Conservation (phyloP, 2,329 filamentous ascomycete species). For the Botrytis aclada region DNA sequence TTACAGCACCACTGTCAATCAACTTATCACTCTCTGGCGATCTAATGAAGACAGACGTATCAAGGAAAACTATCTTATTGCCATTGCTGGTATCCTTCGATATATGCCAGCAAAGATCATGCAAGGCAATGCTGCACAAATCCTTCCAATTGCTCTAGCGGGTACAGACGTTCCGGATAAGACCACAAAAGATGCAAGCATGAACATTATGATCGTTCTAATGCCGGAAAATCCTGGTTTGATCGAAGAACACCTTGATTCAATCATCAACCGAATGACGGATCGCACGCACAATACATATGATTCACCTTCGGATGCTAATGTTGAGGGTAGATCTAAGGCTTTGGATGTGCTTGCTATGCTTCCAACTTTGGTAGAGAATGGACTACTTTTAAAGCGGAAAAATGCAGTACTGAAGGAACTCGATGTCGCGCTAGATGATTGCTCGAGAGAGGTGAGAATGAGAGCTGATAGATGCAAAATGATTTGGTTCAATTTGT, state of each 20-base stretch:
- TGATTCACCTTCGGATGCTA: conserved; percentile 31
- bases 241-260: conserved; percentile 32
- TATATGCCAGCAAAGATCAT: conserved; percentile 27
- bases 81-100: conserved; percentile 32
- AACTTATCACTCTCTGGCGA: conserved; percentile 26
- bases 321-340: conserved; percentile 27
- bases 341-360: conserved; percentile 35
- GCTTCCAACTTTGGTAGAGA: conserved; percentile 27
- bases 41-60: conserved; percentile 7
- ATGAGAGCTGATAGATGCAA: conserved; percentile 30
- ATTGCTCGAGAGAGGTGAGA: conserved; percentile 32
- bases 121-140: conserved; percentile 19
- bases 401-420: conserved; percentile 29
- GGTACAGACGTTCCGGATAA: conserved; percentile 32
- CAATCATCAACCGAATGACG: conserved; percentile 34
- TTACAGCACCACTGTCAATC: conserved; percentile 24
- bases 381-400: conserved; percentile 22
- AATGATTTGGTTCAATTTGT: conserved; percentile 30
- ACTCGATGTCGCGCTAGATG: conserved; percentile 32
- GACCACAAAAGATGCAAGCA: conserved; percentile 29
- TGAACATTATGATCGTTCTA: conserved; percentile 28
- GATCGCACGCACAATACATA: conserved; percentile 34
- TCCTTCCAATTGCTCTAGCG: conserved; percentile 32
- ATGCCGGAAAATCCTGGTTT: conserved; percentile 25
- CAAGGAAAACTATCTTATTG: conserved; percentile 34